phyloP scores from a whole-genome alignment of 2,329 filamentous ascomycete species.

The Sarocladium oryzae region DNA sequence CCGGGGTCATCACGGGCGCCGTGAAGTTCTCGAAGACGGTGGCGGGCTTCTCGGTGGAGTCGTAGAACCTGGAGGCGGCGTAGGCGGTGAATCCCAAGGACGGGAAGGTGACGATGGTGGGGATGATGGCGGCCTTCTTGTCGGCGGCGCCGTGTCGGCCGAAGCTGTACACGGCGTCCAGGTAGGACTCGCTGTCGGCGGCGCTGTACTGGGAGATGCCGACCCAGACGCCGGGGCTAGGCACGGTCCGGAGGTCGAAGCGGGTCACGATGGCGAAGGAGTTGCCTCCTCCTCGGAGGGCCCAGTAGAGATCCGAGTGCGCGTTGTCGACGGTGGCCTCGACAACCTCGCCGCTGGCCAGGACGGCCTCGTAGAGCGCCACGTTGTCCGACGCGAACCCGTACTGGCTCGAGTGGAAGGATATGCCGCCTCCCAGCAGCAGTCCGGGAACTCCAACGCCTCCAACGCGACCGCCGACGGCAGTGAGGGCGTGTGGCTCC shows the following conservation, averaged over 20 bases:
- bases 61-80: conserved; percentile 13
- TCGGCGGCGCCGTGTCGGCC: conserved; percentile 13
- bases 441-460: conserved; percentile 13
- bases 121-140: conserved; percentile 14
- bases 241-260: conserved; percentile 21
- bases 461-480: conserved; percentile 12
- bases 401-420: conserved; percentile 19
- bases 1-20: conserved; percentile 11
- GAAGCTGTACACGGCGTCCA: conserved; percentile 16
- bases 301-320: conserved; percentile 29
- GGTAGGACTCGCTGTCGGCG: conserved; percentile 11
- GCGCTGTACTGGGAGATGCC: conserved; percentile 12
- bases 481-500: conserved; percentile 8
- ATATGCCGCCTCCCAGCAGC: conserved; percentile 15
- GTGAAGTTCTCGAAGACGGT: conserved; percentile 15
- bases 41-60: conserved; percentile 9
- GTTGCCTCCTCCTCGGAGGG: conserved; percentile 27
- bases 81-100: conserved; percentile 14
- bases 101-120: conserved; percentile 13
- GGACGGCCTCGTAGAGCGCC: conserved; percentile 34
- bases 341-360: conserved; percentile 31
- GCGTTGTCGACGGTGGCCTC: conserved; percentile 26
- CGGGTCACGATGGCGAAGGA: conserved; percentile 31
- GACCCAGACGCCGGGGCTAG: conserved; percentile 13
- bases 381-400: conserved; percentile 23